Percentiles rank a stretch among this genome's conserved stretches.
These are phyloP conservation scores for Adansonia digitata DNA, from an alignment of 345 rosid species.

Conservation along the genomic window DNA sequence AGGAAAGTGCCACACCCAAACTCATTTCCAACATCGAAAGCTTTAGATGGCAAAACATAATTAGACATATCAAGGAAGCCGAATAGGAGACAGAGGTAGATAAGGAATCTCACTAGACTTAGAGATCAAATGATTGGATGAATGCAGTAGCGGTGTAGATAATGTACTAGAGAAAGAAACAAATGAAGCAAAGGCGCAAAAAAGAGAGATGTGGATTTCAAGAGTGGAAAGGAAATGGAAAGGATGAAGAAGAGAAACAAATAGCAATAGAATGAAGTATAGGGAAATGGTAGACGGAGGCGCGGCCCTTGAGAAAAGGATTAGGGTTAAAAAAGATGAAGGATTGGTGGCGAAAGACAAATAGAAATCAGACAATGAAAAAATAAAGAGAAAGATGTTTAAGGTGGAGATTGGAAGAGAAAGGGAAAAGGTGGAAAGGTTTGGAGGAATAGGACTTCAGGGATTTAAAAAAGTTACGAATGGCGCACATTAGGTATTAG, in stretches of 20 bases:
- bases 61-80: no score
- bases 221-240: slow-evolving; percentile 45
- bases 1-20: no score
- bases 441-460: slow-evolving; percentile 74
- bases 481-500: slow-evolving; percentile 63
- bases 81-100: no score
- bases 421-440: slow-evolving; percentile 56
- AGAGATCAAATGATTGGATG: no score
- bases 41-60: no score
- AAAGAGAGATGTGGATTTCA: no score
- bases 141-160: no score
- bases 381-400: slow-evolving; percentile 45
- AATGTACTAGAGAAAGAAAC: no score
- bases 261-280: slow-evolving; percentile 68
- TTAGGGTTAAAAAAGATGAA: slow-evolving; percentile 58
- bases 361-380: slow-evolving; percentile 60
- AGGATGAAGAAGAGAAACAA: slow-evolving; percentile 76
- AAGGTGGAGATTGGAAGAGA: slow-evolving; percentile 32
- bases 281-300: slow-evolving; percentile 77
- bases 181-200: no score
- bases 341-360: slow-evolving; percentile 60
- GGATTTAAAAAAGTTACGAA: slow-evolving; percentile 53
- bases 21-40: no score
- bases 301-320: slow-evolving; percentile 71
- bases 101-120: no score